These are phyloP conservation scores for Barnettozyma hawaiiensis DNA, from an alignment of 1,139 yeast species.

Conservation along the genomic window DNA sequence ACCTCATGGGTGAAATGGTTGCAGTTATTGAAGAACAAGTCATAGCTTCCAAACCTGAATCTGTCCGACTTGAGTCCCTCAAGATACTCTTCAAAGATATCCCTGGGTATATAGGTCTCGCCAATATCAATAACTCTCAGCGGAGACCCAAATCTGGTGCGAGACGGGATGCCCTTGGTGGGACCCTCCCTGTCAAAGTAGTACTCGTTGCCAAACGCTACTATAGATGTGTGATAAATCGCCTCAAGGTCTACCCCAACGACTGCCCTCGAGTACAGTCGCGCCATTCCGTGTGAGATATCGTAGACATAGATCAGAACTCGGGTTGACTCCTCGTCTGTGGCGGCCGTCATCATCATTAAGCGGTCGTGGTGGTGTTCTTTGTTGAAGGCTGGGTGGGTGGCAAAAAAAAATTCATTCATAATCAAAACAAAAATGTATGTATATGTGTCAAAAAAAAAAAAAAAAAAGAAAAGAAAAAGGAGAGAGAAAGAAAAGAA, in stretches of 20 bases:
- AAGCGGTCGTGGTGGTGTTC: background rate
- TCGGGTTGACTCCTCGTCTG: slow-evolving; percentile 9
- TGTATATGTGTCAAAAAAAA: background rate
- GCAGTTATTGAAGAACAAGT: slow-evolving; percentile 61
- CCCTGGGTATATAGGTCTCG: slow-evolving; percentile 44
- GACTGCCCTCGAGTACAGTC: slow-evolving; percentile 37
- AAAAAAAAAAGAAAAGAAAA: background rate
- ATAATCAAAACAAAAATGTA: too few species aligned
- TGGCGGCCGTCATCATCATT: background rate
- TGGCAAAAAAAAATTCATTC: background rate
- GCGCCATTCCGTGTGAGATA: slow-evolving; percentile 44
- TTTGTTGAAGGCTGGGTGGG: background rate
- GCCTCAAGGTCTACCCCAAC: slow-evolving; percentile 51
- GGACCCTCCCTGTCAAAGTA: slow-evolving; percentile 61
- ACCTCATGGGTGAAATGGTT: slow-evolving; percentile 60
- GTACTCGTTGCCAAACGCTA: slow-evolving; percentile 48
- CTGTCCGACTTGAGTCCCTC: slow-evolving; percentile 40
- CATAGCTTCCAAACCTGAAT: slow-evolving; percentile 42
- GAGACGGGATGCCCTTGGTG: slow-evolving; percentile 45
- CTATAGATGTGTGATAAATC: slow-evolving; percentile 63
- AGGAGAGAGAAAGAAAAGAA: too few species aligned
- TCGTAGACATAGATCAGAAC: slow-evolving; percentile 64
- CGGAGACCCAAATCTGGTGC: slow-evolving; percentile 57
- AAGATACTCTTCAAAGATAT: slow-evolving; percentile 47
- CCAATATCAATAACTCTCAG: slow-evolving; percentile 51